These are phyloP conservation scores for Alliaria petiolata DNA, from an alignment of 345 rosid genomes.

Conservation along the genomic window DNA sequence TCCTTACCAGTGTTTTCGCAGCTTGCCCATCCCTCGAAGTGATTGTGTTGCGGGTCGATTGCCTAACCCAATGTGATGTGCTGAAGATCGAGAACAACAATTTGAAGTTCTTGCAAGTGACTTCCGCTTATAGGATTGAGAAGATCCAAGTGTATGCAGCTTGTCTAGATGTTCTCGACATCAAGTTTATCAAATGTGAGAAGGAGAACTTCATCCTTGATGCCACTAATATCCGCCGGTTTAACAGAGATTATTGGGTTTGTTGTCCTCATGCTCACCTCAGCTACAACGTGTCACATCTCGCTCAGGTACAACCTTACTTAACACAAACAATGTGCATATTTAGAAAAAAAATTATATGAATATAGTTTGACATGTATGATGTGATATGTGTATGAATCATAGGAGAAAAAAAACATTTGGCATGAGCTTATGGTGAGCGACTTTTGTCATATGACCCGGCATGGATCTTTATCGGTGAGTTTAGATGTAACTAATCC, in stretches of 20 bases:
- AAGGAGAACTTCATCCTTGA: not conserved
- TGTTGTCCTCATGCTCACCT: not conserved
- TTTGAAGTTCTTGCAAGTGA: conserved; percentile 3
- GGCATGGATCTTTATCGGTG: conserved; percentile 7
- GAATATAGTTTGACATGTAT: not conserved
- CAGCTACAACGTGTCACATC: not conserved
- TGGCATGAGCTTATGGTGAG: conserved; percentile 5
- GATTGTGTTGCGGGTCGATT: not conserved
- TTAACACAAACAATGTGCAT: not conserved
- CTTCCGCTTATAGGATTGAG: not conserved
- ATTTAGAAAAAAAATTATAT: not conserved
- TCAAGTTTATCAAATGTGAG: not conserved
- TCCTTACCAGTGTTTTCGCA: not conserved
- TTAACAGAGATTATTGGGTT: not conserved
- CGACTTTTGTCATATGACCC: no score
- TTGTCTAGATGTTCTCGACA: conserved; percentile 10
- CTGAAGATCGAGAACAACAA: conserved; percentile 17
- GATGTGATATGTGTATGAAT: not conserved
- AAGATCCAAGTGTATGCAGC: not conserved
- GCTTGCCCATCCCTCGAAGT: conserved; percentile 19
- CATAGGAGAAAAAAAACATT: not conserved
- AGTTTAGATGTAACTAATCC: not conserved
- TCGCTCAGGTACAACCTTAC: conserved; percentile 15
- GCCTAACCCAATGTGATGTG: not conserved
- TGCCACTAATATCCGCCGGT: not conserved